Evolutionary conservation across 1,284 basidiomycete genomes (phyloP), one percentile per base, ranked within the genome.

Genomic region (Rhodotorula glutinis): DNA sequence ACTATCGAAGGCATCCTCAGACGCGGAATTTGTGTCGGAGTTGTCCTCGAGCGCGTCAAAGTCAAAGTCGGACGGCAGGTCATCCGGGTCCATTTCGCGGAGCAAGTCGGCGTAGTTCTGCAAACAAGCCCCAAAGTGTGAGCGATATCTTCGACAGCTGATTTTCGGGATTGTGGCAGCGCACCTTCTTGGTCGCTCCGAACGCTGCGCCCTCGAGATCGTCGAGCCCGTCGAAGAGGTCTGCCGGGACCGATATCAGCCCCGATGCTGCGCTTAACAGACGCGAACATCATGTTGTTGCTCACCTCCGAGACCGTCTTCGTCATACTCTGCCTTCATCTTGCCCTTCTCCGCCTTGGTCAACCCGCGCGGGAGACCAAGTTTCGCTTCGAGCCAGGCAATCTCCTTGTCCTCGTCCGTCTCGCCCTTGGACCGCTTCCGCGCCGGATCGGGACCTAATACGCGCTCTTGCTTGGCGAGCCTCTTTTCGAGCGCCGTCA

Each of bases 381-480:
- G 81, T 77, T 86, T 86, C 17, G 83, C 81, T 78, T 92, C 91
- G 17, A 92, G 80, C 81, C 88, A 86, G 1, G 85, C 82, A 57
- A 92, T 92, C 76, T 91, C 89, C 1, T 82, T 82, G 74, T 91
- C 89, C 72, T 92, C 91, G 40, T 86, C 82, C 53, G 84, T 81
- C 69, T 87, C 84, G 62, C 80, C 75, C 66, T 78, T 82, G 19
- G 76, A 79, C 52, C 77, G 79, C 23, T 55, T 62, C 29, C 63
- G 46, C 16, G 43, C 13, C 16, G 63, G 59, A 67, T 54, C 62
- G 65, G 11, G 77, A 59, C 40, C 75, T 72, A 17, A 57, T 65
- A 2, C 70, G 75, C 27, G 81, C 38, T 70, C 56, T 41, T 67
- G 66, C 53, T 72, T 70, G 30, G 73, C 66, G n/a, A 73, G 55